These are phyloP conservation scores for Fusarium siculi DNA, from an alignment of 2,329 filamentous ascomycete genomes.

Conservation along the genomic window DNA sequence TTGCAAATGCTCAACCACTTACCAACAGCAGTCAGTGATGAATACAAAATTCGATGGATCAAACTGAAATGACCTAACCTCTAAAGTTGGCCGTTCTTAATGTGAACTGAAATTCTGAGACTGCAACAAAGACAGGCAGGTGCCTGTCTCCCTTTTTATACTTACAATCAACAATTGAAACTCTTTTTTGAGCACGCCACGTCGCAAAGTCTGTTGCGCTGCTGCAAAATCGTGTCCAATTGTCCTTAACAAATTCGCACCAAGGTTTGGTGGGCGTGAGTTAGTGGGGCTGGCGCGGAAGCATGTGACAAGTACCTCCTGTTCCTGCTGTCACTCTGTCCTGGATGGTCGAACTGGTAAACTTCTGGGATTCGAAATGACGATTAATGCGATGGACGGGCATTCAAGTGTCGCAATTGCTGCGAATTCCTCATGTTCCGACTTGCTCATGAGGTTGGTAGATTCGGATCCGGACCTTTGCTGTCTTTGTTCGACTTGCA, in stretches of 20 bases:
- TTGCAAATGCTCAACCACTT: background rate
- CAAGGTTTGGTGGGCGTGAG: background rate
- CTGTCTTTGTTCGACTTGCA: background rate
- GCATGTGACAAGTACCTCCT: background rate
- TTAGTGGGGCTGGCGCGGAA: background rate
- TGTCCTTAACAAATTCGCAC: background rate
- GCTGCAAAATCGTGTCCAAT: background rate
- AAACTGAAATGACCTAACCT: too few relatives aligned
- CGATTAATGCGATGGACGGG: too few relatives aligned
- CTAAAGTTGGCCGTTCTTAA: too few relatives aligned
- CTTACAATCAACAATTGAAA: background rate
- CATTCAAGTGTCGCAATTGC: background rate
- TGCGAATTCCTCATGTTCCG: rapidly evolving
- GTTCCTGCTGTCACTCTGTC: background rate
- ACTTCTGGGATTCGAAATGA: background rate
- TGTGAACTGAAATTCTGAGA: background rate
- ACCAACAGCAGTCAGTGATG: constrained; percentile 2
- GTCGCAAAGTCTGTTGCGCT: background rate
- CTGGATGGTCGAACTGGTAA: background rate
- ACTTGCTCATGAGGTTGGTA: rapidly evolving
- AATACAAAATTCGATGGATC: too few relatives aligned
- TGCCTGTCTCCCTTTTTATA: background rate
- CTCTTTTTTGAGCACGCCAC: background rate
- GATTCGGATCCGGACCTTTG: rapidly evolving
- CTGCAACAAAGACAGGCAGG: background rate